Evolutionary conservation across 768 basidiomycete species (phyloP).

Genomic region (Agaricus sinodeliciosus): DNA sequence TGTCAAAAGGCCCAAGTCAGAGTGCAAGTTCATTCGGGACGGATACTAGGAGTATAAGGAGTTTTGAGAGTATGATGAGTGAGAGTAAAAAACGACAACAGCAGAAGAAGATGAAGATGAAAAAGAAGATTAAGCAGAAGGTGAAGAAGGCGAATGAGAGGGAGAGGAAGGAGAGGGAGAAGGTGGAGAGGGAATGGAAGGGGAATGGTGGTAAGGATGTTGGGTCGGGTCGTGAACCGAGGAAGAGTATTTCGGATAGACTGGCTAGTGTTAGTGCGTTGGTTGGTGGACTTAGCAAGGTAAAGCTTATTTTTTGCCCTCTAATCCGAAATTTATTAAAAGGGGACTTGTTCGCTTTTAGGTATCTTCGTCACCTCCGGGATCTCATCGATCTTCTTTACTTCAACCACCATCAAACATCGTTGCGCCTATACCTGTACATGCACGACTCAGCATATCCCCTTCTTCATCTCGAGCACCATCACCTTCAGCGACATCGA

Average conservation of each 20-base stretch:
- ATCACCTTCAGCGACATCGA: slow-evolving; percentile 9
- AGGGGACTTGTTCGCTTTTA: background rate
- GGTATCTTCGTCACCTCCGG: slow-evolving; percentile 23
- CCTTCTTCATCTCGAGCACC: slow-evolving; percentile 16
- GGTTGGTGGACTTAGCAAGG: slow-evolving; percentile 34
- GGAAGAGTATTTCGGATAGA: slow-evolving; percentile 78
- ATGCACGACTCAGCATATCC: background rate
- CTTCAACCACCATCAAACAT: slow-evolving; percentile 17
- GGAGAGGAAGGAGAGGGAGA: slow-evolving; percentile 16
- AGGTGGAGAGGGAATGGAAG: slow-evolving; percentile 13
- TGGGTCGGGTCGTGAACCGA: slow-evolving; percentile 15
- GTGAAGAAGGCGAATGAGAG: slow-evolving; percentile 13
- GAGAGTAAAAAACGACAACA: slow-evolving; percentile 22
- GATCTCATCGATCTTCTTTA: slow-evolving; percentile 34
- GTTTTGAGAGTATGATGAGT: slow-evolving; percentile 84
- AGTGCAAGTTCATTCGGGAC: slow-evolving; percentile 24
- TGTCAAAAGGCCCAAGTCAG: background rate
- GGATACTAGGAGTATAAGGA: slow-evolving; percentile 74
- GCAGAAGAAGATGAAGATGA: slow-evolving; percentile 18
- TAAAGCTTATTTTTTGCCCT: slow-evolving; percentile 11
- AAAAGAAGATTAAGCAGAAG: slow-evolving; percentile 12
- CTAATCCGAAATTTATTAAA: slow-evolving; percentile 9
- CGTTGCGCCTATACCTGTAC: slow-evolving; percentile 5
- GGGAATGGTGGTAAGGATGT: slow-evolving; percentile 12
- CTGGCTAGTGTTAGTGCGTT: slow-evolving; percentile 71